Evolutionary conservation across 176 grass and related monocot genomes (phyloP), one percentile per base, ranked within the genome.

Genomic region (Oryza meridionalis): DNA sequence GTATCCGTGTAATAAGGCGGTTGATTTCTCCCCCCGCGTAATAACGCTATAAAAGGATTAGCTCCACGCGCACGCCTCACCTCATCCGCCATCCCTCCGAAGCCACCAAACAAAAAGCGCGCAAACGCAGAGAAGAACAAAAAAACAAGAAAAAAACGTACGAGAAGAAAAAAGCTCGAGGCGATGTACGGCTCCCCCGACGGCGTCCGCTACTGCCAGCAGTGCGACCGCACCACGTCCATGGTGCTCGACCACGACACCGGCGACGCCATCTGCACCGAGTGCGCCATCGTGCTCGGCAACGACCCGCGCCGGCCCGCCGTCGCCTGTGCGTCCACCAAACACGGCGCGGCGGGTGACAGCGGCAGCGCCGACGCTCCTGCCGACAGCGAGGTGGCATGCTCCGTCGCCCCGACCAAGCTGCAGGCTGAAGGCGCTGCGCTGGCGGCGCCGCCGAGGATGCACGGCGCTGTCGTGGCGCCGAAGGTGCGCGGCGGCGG

Each of bases 231-330:
- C 43, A 12, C 6, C 15, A 78, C 77, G 61, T 6, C 7, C 12
- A 73, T 51, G 38, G 40, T 50, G 50, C 31, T 49, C 12, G 29
- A 77, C 73, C 10, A 50, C 73, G n/a, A 46, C 66, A 42, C 76
- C 59, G 69, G 76, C 58, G 25, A 69, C 81, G 59, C 81, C 32
- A 24, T 88, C 55, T 88, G 87, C 69, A 72, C n/a, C 21, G 19
- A 15, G 4, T 69, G 78, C 45, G 3, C 19, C 44, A 45, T 29
- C 65, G 17, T 69, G 6, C 11, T 80, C 53, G 27, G 27, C 27
- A 29, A 29, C 27, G 27, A 29, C 27, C 84, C 68, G 81, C 84
- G 81, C 81, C 16, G 75, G 0, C 27, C 27, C 27, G 17, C 19
- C 55, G 55, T 0, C 31, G 33, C 32, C 75, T 79, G 79, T 61